Evolutionary conservation across 176 grass and related monocot species (phyloP).

Genomic region (Ensete ventricosum): DNA sequence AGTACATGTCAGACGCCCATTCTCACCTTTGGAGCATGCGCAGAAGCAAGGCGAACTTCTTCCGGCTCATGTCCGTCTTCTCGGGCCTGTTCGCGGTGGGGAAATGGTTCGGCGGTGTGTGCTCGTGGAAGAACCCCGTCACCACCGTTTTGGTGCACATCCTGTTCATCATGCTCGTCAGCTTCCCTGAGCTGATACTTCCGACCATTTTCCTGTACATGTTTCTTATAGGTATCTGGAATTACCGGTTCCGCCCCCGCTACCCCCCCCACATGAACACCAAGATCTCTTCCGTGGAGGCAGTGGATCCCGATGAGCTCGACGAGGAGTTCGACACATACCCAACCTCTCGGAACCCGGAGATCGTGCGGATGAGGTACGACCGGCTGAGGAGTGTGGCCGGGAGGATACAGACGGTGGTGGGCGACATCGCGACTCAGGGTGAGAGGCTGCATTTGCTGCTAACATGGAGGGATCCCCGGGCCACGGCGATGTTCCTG

Average conservation of each 20-base stretch:
- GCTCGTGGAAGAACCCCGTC: constrained; percentile 75
- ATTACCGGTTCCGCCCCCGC: constrained; percentile 59
- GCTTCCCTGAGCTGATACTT: constrained; percentile 84
- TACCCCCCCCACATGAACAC: constrained; percentile 82
- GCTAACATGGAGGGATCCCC: constrained; percentile 90
- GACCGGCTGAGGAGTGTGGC: constrained; percentile 71
- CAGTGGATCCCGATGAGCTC: constrained; percentile 54
- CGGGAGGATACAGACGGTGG: constrained; percentile 73
- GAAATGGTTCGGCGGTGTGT: constrained; percentile 67
- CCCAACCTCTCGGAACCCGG: constrained; percentile 46
- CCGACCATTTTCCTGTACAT: constrained; percentile 80
- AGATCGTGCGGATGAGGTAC: constrained; percentile 57
- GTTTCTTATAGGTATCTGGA: constrained; percentile 83
- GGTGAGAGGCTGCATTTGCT: constrained; percentile 76
- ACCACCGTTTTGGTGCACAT: constrained; percentile 70
- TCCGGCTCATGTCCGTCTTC: constrained; percentile 80
- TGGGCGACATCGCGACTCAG: constrained; percentile 81
- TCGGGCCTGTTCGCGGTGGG: constrained; percentile 53
- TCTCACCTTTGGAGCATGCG: constrained; percentile 91
- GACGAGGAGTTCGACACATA: constrained; percentile 97
- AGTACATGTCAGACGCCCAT: constrained; percentile 76
- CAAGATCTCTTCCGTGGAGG: constrained; percentile 57
- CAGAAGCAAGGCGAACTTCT: constrained; percentile 96
- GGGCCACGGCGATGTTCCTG: constrained; percentile 77
- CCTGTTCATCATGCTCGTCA: constrained; percentile 70